These are phyloP conservation scores for Tephrocybe sp. DNA, from an alignment of 768 basidiomycete genomes.

Conservation along the genomic window DNA sequence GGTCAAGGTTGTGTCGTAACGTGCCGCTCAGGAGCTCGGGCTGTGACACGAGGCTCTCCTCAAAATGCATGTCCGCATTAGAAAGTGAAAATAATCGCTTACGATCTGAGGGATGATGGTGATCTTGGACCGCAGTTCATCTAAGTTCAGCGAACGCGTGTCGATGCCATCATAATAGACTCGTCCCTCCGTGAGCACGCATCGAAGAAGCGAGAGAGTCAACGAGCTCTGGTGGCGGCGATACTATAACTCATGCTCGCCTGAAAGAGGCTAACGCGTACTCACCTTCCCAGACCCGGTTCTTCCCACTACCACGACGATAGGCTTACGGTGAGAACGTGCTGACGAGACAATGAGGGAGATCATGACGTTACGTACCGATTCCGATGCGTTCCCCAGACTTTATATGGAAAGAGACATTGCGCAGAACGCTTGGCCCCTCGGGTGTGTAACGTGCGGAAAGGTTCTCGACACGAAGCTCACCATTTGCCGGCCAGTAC, in stretches of 20 bases:
- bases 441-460: slow-evolving; percentile 52
- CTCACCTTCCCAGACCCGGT: slow-evolving; percentile 29
- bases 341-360: not conserved
- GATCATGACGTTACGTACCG: slow-evolving; percentile 10
- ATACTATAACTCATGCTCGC: not conserved
- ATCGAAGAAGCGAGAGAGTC: slow-evolving; percentile 50
- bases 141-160: slow-evolving; percentile 48
- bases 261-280: not conserved
- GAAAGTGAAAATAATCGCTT: slow-evolving; percentile 6
- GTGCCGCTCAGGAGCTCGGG: slow-evolving; percentile 59
- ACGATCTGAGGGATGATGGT: slow-evolving; percentile 56
- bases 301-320: slow-evolving; percentile 21
- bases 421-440: slow-evolving; percentile 10
- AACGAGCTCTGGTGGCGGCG: slow-evolving; percentile 23
- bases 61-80: too few species aligned
- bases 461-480: slow-evolving; percentile 51
- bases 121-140: slow-evolving; percentile 52
- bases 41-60: slow-evolving; percentile 16
- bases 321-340: too few species aligned
- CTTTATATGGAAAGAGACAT: slow-evolving; percentile 13
- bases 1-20: slow-evolving; percentile 63
- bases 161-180: slow-evolving; percentile 53
- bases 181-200: slow-evolving; percentile 46
- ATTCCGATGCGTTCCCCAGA: slow-evolving; percentile 16
- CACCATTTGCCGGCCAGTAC: slow-evolving; percentile 62